These are phyloP conservation scores for Hypoxylon sp. DNA, from an alignment of 2,329 filamentous ascomycete species.

Conservation along the genomic window DNA sequence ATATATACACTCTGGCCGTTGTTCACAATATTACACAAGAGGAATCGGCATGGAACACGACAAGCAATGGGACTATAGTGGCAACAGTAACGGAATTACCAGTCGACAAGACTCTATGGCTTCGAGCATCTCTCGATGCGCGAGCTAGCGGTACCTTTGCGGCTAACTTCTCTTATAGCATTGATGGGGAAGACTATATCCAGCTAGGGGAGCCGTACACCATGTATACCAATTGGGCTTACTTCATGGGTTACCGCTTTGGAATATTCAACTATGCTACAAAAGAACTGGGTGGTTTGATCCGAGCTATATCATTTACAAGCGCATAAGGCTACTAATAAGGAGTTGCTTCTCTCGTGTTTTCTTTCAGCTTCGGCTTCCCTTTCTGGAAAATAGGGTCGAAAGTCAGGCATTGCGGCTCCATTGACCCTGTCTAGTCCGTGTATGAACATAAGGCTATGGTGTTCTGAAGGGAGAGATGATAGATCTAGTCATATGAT, in stretches of 20 bases:
- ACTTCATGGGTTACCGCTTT: slow-evolving; percentile 65
- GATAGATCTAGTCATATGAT: no score
- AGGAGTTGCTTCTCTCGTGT: neutral
- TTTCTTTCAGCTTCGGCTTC: neutral
- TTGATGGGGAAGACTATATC: slow-evolving; percentile 59
- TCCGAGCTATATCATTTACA: slow-evolving; percentile 49
- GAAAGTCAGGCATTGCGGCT: neutral
- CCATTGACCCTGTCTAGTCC: neutral
- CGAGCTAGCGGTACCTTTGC: slow-evolving; percentile 51
- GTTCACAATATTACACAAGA: slow-evolving; percentile 59
- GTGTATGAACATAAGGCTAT: neutral
- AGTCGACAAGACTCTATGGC: slow-evolving; percentile 55
- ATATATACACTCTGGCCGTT: slow-evolving; percentile 53
- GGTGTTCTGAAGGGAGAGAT: neutral
- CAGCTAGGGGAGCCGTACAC: slow-evolving; percentile 55
- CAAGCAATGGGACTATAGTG: slow-evolving; percentile 52
- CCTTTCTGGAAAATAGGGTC: neutral
- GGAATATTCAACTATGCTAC: slow-evolving; percentile 67
- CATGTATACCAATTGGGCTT: slow-evolving; percentile 61
- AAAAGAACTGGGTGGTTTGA: slow-evolving; percentile 58
- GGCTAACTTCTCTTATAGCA: slow-evolving; percentile 61
- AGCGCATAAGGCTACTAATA: slow-evolving; percentile 20
- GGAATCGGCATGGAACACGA: slow-evolving; percentile 51
- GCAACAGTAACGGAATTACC: slow-evolving; percentile 50
- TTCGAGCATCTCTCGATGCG: slow-evolving; percentile 58